These are phyloP conservation scores for Thielaviopsis musarum DNA, from an alignment of 2,329 filamentous ascomycete species.

Conservation along the genomic window DNA sequence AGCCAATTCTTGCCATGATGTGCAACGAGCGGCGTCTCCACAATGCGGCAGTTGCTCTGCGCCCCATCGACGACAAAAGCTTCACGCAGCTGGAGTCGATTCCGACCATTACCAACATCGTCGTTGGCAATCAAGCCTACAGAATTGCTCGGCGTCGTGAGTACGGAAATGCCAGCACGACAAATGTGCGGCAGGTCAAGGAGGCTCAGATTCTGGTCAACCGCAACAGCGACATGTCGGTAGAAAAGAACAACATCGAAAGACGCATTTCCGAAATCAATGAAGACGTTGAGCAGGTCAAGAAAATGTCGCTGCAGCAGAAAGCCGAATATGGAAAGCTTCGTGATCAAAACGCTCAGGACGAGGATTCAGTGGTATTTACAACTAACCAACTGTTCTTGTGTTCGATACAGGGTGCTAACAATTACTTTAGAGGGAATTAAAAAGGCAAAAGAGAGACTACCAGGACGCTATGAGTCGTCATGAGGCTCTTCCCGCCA, in stretches of 20 bases:
- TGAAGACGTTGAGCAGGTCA: slow-evolving; percentile 21
- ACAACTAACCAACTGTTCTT: neutral
- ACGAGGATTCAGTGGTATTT: neutral
- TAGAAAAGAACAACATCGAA: slow-evolving; percentile 45
- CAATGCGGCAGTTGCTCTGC: slow-evolving; percentile 44
- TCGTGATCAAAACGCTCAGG: slow-evolving; percentile 24
- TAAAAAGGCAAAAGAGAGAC: slow-evolving; percentile 46
- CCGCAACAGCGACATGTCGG: slow-evolving; percentile 54
- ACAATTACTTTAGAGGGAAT: slow-evolving; percentile 23
- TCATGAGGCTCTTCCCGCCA: slow-evolving; percentile 52
- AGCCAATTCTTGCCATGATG: slow-evolving; percentile 72
- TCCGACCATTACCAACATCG: slow-evolving; percentile 47
- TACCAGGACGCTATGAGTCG: slow-evolving; percentile 49
- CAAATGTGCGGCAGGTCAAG: slow-evolving; percentile 48
- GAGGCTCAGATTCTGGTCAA: slow-evolving; percentile 53
- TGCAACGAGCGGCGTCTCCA: slow-evolving; percentile 59
- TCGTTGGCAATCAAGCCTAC: slow-evolving; percentile 48
- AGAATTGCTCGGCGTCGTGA: slow-evolving; percentile 55
- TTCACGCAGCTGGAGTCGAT: slow-evolving; percentile 46
- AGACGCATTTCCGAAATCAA: slow-evolving; percentile 30
- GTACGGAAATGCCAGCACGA: slow-evolving; percentile 59
- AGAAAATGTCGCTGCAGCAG: slow-evolving; percentile 19
- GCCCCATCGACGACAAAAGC: slow-evolving; percentile 47
- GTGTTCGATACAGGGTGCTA: neutral
- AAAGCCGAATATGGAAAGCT: slow-evolving; percentile 25